Conservation (phyloP, 371 early-diverging fungal genomes). For the Mucor irregularis region DNA sequence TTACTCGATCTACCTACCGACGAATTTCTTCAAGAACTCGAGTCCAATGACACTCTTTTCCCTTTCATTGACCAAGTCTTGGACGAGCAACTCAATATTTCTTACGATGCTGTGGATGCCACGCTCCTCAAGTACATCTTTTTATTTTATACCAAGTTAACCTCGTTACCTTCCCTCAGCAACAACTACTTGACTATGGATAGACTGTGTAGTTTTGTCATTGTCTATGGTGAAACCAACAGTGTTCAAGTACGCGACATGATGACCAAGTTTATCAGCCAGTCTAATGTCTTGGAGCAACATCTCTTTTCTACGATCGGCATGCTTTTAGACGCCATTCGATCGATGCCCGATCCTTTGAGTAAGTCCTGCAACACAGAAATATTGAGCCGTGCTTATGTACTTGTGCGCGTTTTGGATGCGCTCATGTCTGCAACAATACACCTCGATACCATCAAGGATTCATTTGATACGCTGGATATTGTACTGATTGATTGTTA, state of each 20-base stretch:
- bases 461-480: constrained; percentile 2
- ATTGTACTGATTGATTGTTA: constrained; percentile 14
- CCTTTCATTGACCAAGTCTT: constrained; percentile 20
- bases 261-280: constrained; percentile 23
- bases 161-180: neutral
- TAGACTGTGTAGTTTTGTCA: constrained; percentile 21
- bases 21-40: constrained; percentile 5
- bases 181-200: neutral
- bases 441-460: neutral
- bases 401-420: constrained; percentile 23
- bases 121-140: constrained; percentile 15
- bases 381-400: constrained; percentile 4
- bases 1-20: constrained; percentile 21
- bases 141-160: constrained; percentile 15
- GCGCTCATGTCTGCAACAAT: constrained; percentile 23
- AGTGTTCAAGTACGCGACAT: constrained; percentile 30
- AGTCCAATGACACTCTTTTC: constrained; percentile 13
- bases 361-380: neutral
- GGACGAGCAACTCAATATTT: constrained; percentile 11
- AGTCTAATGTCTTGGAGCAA: constrained; percentile 23
- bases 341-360: constrained; percentile 31
- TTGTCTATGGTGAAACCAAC: constrained; percentile 46
- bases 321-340: constrained; percentile 36
- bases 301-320: constrained; percentile 24
- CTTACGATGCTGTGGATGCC: neutral